Base-by-base conservation (phyloP, 163 green algal species). In the Chlamydomonas reinhardtii region DNA sequence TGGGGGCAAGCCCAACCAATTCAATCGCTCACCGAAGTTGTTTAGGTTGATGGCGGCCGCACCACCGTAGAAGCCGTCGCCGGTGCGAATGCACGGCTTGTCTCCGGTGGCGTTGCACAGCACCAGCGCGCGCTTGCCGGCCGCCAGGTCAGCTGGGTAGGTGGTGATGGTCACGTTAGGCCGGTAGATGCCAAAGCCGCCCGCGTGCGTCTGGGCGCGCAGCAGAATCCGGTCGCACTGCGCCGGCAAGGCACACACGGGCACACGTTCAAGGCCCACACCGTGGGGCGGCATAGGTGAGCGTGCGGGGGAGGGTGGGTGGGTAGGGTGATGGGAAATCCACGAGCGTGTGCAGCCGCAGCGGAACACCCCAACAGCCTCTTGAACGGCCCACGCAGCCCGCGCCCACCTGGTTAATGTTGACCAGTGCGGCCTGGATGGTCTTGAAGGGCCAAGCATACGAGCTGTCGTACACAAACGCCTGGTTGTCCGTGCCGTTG, bases 141-240 rank as follows among this genome's bases (percentile, higher is more conserved):
- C 32, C 0, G 68, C 11, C 66, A 85, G 79, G 70, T 86, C 54
- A 29, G 82, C 61, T 24, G 83, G 83, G 25, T 80, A 34, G 39
- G 83, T 89, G 65, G 54, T 84, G 48, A 89, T 78, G 25, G 83
- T 89, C 8, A 88, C 66, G 52, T 89, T 89, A 29, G 83, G 83
- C 2, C 65, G 37, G 83, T 74, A 89, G 66, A 89, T 89, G n/a
- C 74, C 74, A 12, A 77, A 78, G 35, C 34, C 52, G n/a, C 82
- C 83, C 24, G 54, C 37, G 56, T 89, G 83, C 54, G 37, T 84
- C 66, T 89, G 74, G 24, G 74, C 83, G 34, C 66, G 54, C 24
- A 89, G 74, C 74, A 89, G 34, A 27, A 89, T 56, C 24, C 83
- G 83, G 56, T 89, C 83, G 59, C 83, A 89, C 74, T 54, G 48